phyloP scores from a whole-genome alignment of 1,284 basidiomycete genomes.

The Ganoderma leucocontextum region DNA sequence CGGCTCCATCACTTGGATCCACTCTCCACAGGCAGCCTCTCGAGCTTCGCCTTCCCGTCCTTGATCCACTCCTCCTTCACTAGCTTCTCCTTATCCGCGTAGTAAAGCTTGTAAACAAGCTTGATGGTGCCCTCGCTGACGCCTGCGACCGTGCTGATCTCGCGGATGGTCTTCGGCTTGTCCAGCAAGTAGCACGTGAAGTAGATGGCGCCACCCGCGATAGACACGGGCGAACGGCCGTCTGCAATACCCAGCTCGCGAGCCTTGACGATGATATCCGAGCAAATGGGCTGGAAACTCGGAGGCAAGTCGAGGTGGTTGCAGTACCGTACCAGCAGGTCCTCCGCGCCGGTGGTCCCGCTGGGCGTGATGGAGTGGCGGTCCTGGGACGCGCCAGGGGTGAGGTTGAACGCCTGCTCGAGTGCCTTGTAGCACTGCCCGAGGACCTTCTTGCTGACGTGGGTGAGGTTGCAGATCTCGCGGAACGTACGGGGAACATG shows the following conservation, averaged over 20 bases:
- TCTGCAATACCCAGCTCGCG: slow-evolving; percentile 89
- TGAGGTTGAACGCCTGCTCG: slow-evolving; percentile 90
- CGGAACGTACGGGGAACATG: slow-evolving; percentile 95
- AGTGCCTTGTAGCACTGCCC: slow-evolving; percentile 96
- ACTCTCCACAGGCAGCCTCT: slow-evolving; percentile 49
- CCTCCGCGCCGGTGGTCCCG: slow-evolving; percentile 75
- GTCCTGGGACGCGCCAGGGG: slow-evolving; percentile 66
- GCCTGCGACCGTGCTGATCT: slow-evolving; percentile 93
- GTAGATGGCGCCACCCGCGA: slow-evolving; percentile 95
- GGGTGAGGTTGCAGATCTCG: slow-evolving; percentile 94
- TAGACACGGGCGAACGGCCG: slow-evolving; percentile 94
- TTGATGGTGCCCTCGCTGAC: slow-evolving; percentile 98
- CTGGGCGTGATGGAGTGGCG: slow-evolving; percentile 48
- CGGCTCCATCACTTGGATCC: slow-evolving; percentile 34
- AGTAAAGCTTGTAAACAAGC: slow-evolving; percentile 82
- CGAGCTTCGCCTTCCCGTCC: slow-evolving; percentile 74
- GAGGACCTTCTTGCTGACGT: slow-evolving; percentile 94
- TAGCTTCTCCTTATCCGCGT: slow-evolving; percentile 72
- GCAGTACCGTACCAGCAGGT: slow-evolving; percentile 92
- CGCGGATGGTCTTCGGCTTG: slow-evolving; percentile 77
- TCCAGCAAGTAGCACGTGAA: slow-evolving; percentile 90
- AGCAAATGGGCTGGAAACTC: slow-evolving; percentile 83
- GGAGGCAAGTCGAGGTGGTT: slow-evolving; percentile 93
- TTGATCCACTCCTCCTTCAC: slow-evolving; percentile 86
- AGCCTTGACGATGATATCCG: slow-evolving; percentile 85